Base-by-base conservation (phyloP, 176 grass and related monocot species). In the Themeda triandra region DNA sequence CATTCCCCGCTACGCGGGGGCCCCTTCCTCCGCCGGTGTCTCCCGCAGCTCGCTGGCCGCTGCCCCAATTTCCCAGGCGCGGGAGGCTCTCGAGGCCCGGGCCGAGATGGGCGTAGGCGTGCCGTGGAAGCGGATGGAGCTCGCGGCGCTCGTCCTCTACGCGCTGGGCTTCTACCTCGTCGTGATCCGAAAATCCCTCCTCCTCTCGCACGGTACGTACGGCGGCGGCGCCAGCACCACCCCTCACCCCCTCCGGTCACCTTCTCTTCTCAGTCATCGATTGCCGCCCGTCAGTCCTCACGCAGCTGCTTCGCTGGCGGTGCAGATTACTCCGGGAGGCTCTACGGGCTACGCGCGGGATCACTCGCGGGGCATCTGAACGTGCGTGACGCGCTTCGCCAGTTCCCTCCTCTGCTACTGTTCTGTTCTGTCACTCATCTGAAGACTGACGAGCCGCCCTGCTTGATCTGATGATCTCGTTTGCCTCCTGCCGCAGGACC, bases 261-360 rank as follows among this genome's bases (percentile, higher is more conserved):
- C 30, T 27, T 71, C 18, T 63, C 23, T 59, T 11, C 58, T 60
- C 58, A 12, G 51, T 46, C 44, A 58, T 19, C 51, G 40, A 53
- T 27, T 13, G 25, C 41, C 18, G 23, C 66, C 17, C 10, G 18
- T 86, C 77, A 76, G 56, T 23, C 13, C 18, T 88, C 77, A 76
- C 21, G 35, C 29, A 17, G 21, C 31, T 76, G 33, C 69, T 59
- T 76, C 17, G 13, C 19, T 17, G 18, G 85, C 9, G 49, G 83
- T n/a, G 51, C 86, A 98, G 96, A 93, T 77, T 92, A 93, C 83
- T 82, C 82, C 23, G 93, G 85, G 66, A 84, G 70, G 13, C 77
- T 98, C 3, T 59, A 82, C 45, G 92, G 91, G 45, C 74, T 98
- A 53, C 87, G 85, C 46, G 60, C 73, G 14, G 93, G 93, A 35